Percentiles rank a stretch among this genome's conserved stretches.
phyloP scores from a whole-genome alignment of 371 early-diverging fungal genomes.

The Catenaria anguillulae region DNA sequence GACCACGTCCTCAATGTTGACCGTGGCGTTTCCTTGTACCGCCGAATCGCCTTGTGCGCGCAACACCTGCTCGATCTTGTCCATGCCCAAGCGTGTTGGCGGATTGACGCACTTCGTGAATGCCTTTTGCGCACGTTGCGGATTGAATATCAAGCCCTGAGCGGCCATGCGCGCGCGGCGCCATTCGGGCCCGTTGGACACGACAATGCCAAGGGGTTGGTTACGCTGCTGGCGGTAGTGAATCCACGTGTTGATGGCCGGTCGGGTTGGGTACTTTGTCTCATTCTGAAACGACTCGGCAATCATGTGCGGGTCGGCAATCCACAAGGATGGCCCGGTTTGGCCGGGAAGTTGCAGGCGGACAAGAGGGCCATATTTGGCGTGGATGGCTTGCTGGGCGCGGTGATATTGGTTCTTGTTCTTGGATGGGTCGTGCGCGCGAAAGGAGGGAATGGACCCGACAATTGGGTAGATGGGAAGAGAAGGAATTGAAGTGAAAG shows the following conservation, averaged over 20 bases:
- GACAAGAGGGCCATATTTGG: neutral
- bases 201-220: neutral
- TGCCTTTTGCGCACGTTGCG: neutral
- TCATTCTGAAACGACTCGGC: neutral
- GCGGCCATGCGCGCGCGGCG: neutral
- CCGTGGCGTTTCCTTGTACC: neutral
- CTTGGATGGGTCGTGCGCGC: neutral
- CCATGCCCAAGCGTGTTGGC: neutral
- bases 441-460: neutral
- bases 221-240: neutral
- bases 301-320: neutral
- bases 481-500: too few relatives aligned
- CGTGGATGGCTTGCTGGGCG: too few relatives aligned
- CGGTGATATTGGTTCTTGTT: neutral
- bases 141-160: neutral
- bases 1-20: neutral
- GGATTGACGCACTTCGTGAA: neutral
- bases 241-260: neutral
- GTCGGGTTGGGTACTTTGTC: neutral
- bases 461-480: too few relatives aligned
- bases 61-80: neutral
- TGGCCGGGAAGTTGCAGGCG: neutral
- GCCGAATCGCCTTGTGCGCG: neutral
- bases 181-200: neutral
- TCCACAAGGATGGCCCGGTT: neutral